Evolutionary conservation across 306 rosid genomes (phyloP), one percentile per base, ranked within the genome.

Genomic region (Rosa rugosa): DNA sequence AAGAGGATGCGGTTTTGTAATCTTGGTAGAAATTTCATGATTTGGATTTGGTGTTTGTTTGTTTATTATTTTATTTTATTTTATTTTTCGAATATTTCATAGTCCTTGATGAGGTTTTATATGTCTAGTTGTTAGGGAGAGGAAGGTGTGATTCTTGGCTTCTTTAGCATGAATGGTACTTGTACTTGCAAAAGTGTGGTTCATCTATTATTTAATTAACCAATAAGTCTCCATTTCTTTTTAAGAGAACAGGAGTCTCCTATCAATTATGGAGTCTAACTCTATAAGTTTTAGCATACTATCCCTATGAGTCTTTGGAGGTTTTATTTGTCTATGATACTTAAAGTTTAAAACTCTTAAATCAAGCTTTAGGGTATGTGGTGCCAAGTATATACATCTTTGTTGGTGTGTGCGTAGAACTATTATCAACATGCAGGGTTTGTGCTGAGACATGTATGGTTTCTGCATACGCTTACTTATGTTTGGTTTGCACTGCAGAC

Each of bases 401-500:
- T 64, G 6, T 36, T 16, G 40, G 17, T 16, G 18, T 31, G 69
- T 34, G 47, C 40, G 18, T 66, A 66, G 20, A 38, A 38, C 47
- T 38, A 9, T 66, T 66, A 18, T 17, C 14, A 56, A 56, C 11
- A n/a, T 56, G 5, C 8, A 56, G 10, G 9, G 63, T 56, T 56
- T 8, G 12, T 20, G 5, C 27, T 20, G 63, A 56, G 6, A 17
- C 25, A 14, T 60, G 65, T 34, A 64, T 64, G 69, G 8, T 64
- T 62, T 64, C 23, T 36, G 70, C 46, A 27, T 16, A 49, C n/a
- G 13, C 69, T 83, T 66, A 50, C 47, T 75, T 78, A 11, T 71
- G 46, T 34, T n/a, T 86, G 78, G 23, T 84, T 82, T 71, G 36
- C 79, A 77, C 75, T 82, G 83, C 91, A 94, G 98, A 72, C 98